Percentiles rank a stretch among this genome's conserved stretches.
Evolutionary conservation across 768 basidiomycete genomes (phyloP).

Genomic region (Phanerodontia chrysosporium): DNA sequence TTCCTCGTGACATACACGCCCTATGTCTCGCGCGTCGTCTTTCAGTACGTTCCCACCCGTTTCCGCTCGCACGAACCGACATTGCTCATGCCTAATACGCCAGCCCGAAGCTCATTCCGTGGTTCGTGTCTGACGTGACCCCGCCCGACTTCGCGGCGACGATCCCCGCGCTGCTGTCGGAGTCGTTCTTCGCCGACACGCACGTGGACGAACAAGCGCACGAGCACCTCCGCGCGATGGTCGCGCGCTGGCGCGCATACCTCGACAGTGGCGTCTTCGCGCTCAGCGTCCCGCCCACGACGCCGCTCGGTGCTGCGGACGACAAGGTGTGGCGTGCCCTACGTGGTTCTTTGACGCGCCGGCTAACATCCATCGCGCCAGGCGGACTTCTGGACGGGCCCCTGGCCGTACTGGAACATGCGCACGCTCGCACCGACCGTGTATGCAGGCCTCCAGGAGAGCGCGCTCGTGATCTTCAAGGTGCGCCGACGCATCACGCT

Average conservation of each 20-base stretch:
- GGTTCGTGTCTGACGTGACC: conserved; percentile 96
- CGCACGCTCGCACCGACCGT: conserved; percentile 45
- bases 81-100: no score
- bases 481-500: conserved; percentile 27
- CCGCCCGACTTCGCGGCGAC: conserved; percentile 74
- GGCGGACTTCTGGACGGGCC: conserved; percentile 68
- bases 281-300: conserved; percentile 62
- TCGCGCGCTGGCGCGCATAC: conserved; percentile 67
- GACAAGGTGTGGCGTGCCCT: conserved; percentile 21
- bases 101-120: conserved; percentile 91
- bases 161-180: conserved; percentile 53
- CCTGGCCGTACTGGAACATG: conserved; percentile 78
- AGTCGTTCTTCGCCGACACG: conserved; percentile 57
- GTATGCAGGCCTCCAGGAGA: conserved; percentile 44
- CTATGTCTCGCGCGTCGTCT: conserved; percentile 74
- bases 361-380: neutral
- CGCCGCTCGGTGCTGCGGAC: conserved; percentile 49
- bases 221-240: conserved; percentile 54
- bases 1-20: conserved; percentile 90
- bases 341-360: no score
- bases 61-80: neutral
- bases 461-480: conserved; percentile 83
- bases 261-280: conserved; percentile 67
- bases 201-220: conserved; percentile 13
- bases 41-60: conserved; percentile 61